A percentile compares a stretch with the other conserved stretches of the same genome.
Conservation (phyloP, 1,139 yeast species). For the Taphrina populina region DNA sequence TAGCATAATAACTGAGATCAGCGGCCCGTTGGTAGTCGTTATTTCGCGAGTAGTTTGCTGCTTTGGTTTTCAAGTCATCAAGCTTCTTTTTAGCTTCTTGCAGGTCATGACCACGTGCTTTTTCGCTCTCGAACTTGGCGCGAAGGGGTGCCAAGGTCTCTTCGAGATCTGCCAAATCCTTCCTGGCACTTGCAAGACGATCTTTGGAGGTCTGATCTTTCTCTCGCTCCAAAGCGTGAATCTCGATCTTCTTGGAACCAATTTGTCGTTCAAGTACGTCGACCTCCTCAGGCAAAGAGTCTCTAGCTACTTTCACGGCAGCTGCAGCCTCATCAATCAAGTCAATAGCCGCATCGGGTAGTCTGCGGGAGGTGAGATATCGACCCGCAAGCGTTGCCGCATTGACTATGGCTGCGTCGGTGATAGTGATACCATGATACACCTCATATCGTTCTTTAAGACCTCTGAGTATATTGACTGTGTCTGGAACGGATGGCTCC, state of each 20-base stretch:
- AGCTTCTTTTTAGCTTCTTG: constrained; percentile 84
- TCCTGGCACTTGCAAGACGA: constrained; percentile 73
- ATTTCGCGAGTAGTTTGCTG: constrained; percentile 94
- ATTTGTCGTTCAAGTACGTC: constrained; percentile 90
- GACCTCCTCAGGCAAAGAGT: constrained; percentile 94
- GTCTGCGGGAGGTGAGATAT: constrained; percentile 87
- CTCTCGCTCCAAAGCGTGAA: constrained; percentile 95
- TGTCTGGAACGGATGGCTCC: constrained; percentile 88
- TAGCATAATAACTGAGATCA: constrained; percentile 90
- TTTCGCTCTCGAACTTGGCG: constrained; percentile 82
- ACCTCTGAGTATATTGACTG: constrained; percentile 94
- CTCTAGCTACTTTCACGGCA: constrained; percentile 96
- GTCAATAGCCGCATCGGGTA: constrained; percentile 98
- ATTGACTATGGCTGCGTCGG: constrained; percentile 89
- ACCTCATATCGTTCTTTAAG: constrained; percentile 93
- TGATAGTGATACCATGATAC: constrained; percentile 95
- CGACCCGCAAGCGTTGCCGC: constrained; percentile 96
- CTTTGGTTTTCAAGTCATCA: constrained; percentile 89
- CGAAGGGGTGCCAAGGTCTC: constrained; percentile 83
- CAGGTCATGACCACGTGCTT: constrained; percentile 86
- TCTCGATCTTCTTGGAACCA: constrained; percentile 88
- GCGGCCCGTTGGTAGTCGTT: constrained; percentile 94
- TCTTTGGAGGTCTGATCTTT: constrained; percentile 59
- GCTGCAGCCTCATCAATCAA: constrained; percentile 96
- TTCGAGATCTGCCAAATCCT: constrained; percentile 75